Percentiles rank a stretch among this genome's conserved stretches.
Conservation (phyloP, 2,329 filamentous ascomycete genomes). For the Stachybotrys chlorohalonatus region DNA sequence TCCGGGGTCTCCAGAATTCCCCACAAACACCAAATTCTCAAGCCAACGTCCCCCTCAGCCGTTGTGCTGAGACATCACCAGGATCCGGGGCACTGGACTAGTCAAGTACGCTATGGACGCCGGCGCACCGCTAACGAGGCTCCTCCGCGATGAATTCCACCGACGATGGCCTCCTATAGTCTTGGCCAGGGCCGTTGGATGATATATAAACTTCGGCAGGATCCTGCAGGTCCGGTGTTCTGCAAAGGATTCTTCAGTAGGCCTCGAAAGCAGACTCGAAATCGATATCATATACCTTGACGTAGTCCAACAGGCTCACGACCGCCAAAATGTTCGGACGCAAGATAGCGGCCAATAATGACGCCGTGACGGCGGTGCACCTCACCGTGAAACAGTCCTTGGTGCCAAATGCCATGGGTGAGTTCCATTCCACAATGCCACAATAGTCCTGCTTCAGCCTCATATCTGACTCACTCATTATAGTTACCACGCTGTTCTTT, state of each 20-base stretch:
- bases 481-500: conserved; percentile 20
- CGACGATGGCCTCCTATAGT: not conserved
- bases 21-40: not conserved
- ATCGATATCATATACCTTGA: not conserved
- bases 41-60: not conserved
- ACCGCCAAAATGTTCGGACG: not conserved
- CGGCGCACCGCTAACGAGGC: no score
- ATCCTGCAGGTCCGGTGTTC: not conserved
- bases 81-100: not conserved
- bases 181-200: not conserved
- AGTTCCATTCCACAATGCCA: not conserved
- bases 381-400: not conserved
- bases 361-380: not conserved
- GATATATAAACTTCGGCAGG: not conserved
- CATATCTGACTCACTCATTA: not conserved
- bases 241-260: not conserved
- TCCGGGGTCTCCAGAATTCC: not conserved
- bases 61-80: not conserved
- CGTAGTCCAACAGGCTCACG: no score
- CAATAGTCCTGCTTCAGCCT: not conserved
- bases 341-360: not conserved
- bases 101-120: not conserved
- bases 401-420: not conserved
- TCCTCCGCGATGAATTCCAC: not conserved
- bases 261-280: not conserved